Base-by-base conservation (phyloP, 192 early-diverging fungal genomes). In the Funneliformis mosseae region DNA sequence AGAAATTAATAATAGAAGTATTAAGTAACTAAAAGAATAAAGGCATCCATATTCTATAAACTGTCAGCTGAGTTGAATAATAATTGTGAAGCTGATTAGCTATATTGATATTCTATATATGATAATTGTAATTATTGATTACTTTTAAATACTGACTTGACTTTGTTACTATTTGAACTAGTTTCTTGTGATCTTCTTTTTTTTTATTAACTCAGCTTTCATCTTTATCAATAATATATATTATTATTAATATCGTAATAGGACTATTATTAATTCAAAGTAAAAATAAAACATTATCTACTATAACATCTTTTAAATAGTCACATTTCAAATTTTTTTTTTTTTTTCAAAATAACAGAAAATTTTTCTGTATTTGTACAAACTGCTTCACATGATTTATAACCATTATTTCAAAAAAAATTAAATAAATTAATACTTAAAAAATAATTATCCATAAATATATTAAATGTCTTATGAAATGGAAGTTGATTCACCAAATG, bases 391-490 rank as follows among this genome's bases (percentile, higher is more conserved):
- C 81, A 86, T 5, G 77, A 46, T 0, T 81, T 72, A 27, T 82
- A 78, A 1, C 59, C 42, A 25, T 77, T 79, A 8, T 66, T 23
- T 12, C 48, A 33, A 8, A 81, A 16, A 48, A 76, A 33, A n/a
- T 59, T 55, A 48, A 83, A 86, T 14, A 83, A 74, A 5, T 62
- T 68, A 11, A 83, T 70, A 11, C 23, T 79, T 50, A 80, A 68
- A 76, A 86, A 78, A 55, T 74, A 83, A 74, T 83, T 86, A 62
- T 86, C 74, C 74, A 83, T 83, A 66, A 74, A 82, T 2, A 80
- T 38, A 39, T 77, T 83, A 48, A 82, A 86, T 1, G 45, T 1
- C 16, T 8, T 23, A n/a, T 70, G 84, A 1, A 81, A 21, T 27
- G 39, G 10, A 16, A 76, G 3, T 1, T 33, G 33, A 33, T 33